A percentile compares a stretch with the other conserved stretches of the same genome.
Conservation (phyloP, 78 protist genomes). For the Acrasis kona region DNA sequence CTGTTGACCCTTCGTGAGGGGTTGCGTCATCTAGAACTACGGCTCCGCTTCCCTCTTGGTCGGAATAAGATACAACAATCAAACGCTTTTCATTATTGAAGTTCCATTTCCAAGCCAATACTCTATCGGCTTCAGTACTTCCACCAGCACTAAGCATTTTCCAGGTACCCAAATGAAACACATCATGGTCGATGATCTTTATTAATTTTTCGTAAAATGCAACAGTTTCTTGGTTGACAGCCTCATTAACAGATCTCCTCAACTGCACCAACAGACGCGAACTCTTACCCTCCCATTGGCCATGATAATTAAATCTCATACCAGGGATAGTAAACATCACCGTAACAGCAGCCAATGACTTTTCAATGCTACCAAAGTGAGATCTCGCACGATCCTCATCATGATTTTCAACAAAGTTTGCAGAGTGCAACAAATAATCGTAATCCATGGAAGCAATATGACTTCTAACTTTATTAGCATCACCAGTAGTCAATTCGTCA, state of each 20-base stretch:
- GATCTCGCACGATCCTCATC: constrained; percentile 64
- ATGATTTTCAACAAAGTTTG: constrained; percentile 59
- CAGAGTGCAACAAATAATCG: constrained; percentile 9
- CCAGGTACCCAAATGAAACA: constrained; percentile 53
- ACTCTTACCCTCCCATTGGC: constrained; percentile 24
- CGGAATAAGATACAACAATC: constrained; percentile 56
- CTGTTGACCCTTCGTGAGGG: constrained; percentile 54
- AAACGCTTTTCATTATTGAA: constrained; percentile 41
- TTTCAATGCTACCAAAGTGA: constrained; percentile 44
- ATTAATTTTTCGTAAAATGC: constrained; percentile 45
- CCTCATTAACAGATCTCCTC: constrained; percentile 41
- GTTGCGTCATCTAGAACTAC: constrained; percentile 34
- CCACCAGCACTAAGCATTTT: not conserved
- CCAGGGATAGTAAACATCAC: constrained; percentile 71
- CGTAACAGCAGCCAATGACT: constrained; percentile 70
- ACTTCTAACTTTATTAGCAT: constrained; percentile 1
- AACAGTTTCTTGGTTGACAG: constrained; percentile 15
- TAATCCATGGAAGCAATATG: not conserved
- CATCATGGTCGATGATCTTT: constrained; percentile 36
- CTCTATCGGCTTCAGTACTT: not conserved
- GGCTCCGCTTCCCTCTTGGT: constrained; percentile 25
- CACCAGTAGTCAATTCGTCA: constrained; percentile 22
- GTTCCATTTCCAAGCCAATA: constrained; percentile 59
- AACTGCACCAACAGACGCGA: constrained; percentile 15
- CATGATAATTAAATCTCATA: constrained; percentile 32